Evolutionary conservation across 176 grass and related monocot species (phyloP).

Genomic region (Oropetium thomaeum): DNA sequence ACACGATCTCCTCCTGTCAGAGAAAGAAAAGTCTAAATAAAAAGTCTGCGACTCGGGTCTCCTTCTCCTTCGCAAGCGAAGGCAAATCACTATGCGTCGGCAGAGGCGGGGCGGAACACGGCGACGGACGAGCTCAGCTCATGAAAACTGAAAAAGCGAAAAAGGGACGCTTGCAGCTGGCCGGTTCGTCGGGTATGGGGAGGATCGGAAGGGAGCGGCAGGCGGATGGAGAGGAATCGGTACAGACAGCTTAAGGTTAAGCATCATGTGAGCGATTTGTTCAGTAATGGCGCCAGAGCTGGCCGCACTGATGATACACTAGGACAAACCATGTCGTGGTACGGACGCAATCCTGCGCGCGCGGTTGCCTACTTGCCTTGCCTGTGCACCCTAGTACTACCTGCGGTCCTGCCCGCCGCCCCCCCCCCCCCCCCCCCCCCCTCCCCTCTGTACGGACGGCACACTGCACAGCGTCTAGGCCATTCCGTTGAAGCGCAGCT

Average conservation of each 20-base stretch:
- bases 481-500: too few relatives aligned
- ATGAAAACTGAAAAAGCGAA: constrained; percentile 24
- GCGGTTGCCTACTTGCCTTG: neutral
- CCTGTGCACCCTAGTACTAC: too few relatives aligned
- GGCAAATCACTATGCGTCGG: too few relatives aligned
- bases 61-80: too few relatives aligned
- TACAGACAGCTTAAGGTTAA: neutral
- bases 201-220: neutral
- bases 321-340: neutral
- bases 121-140: too few relatives aligned
- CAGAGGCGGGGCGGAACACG: too few relatives aligned
- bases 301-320: too few relatives aligned
- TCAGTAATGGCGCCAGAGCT: neutral
- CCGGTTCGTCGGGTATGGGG: neutral
- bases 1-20: too few relatives aligned
- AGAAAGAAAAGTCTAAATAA: too few relatives aligned
- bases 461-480: too few relatives aligned
- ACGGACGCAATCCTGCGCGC: neutral
- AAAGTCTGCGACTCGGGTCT: too few relatives aligned
- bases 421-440: too few relatives aligned
- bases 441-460: neutral
- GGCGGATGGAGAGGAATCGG: neutral
- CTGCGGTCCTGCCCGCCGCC: neutral
- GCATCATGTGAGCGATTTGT: constrained; percentile 25
- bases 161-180: neutral